Percentiles rank a stretch among this genome's conserved stretches.
phyloP scores from a whole-genome alignment of 805 yeast species.

The Candida takata region DNA sequence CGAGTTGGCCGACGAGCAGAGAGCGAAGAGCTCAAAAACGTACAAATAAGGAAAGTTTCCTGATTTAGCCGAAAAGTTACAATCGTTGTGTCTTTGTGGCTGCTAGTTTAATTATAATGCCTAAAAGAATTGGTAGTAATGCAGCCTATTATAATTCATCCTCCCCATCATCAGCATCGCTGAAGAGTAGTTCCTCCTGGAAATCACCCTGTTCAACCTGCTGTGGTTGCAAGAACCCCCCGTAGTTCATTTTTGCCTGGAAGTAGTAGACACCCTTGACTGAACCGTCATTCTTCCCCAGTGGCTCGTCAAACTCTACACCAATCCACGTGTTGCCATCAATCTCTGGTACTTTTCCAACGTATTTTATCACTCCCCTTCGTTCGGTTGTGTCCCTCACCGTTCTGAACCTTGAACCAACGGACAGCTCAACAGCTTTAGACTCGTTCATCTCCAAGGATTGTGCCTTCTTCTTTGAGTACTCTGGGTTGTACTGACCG shows the following conservation, averaged over 20 bases:
- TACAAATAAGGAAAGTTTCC: too few relatives aligned
- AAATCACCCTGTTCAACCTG: slow-evolving; percentile 66
- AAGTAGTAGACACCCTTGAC: slow-evolving; percentile 58
- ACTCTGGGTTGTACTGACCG: slow-evolving; percentile 66
- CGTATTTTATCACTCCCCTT: slow-evolving; percentile 60
- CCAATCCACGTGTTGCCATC: slow-evolving; percentile 67
- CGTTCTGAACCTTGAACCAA: slow-evolving; percentile 51
- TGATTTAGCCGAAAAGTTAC: too few relatives aligned
- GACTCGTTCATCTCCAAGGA: slow-evolving; percentile 23
- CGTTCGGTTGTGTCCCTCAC: slow-evolving; percentile 44
- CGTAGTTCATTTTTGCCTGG: slow-evolving; percentile 48
- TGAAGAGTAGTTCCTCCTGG: slow-evolving; percentile 40
- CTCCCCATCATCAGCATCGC: slow-evolving; percentile 48
- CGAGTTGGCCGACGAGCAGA: too few relatives aligned
- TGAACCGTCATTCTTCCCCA: slow-evolving; percentile 80
- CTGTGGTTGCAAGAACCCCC: slow-evolving; percentile 70
- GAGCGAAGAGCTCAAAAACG: too few relatives aligned
- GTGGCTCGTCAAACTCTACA: slow-evolving; percentile 75
- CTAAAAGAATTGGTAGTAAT: too few relatives aligned
- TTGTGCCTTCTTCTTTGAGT: slow-evolving; percentile 25
- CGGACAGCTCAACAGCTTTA: slow-evolving; percentile 28
- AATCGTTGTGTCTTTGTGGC: too few relatives aligned
- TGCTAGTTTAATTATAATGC: too few relatives aligned
- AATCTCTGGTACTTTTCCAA: slow-evolving; percentile 63
- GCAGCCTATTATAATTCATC: too few relatives aligned